Conservation (phyloP, 768 basidiomycete species). For the Xanthoconium stramineum region DNA sequence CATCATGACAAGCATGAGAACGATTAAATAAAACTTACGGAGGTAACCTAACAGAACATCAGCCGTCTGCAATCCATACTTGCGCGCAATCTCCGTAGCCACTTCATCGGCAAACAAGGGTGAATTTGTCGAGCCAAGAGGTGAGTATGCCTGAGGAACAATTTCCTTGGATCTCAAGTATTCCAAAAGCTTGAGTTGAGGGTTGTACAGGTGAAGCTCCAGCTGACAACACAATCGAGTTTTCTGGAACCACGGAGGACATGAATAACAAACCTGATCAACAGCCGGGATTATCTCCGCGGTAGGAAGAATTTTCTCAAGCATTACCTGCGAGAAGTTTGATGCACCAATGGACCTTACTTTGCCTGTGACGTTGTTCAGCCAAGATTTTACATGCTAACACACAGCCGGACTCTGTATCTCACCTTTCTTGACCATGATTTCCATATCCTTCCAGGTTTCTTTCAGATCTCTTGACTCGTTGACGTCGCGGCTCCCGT, state of each 20-base stretch:
- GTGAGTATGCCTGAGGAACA: conserved; percentile 75
- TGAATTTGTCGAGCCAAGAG: conserved; percentile 67
- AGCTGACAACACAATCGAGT: conserved; percentile 39
- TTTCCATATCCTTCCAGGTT: conserved; percentile 87
- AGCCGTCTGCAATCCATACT: conserved; percentile 49
- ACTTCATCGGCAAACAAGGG: conserved; percentile 64
- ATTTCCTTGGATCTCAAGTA: conserved; percentile 68
- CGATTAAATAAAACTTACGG: conserved; percentile 35
- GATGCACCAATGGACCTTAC: conserved; percentile 68
- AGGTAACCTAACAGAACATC: conserved; percentile 64
- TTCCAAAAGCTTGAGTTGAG: conserved; percentile 62
- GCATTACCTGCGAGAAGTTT: conserved; percentile 66
- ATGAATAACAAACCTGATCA: conserved; percentile 53
- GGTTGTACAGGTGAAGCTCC: conserved; percentile 72
- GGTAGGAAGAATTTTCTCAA: conserved; percentile 66
- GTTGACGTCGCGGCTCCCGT: conserved; percentile 66
- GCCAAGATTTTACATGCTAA: conserved; percentile 3
- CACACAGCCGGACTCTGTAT: not conserved
- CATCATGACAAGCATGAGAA: conserved; percentile 7
- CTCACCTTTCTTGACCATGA: conserved; percentile 58
- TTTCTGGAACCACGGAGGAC: not conserved
- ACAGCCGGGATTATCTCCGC: conserved; percentile 70
- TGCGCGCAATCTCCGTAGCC: conserved; percentile 56
- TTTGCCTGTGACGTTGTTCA: conserved; percentile 46
- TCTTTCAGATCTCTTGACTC: conserved; percentile 62